Evolutionary conservation across 2,329 filamentous ascomycete genomes (phyloP), one percentile per base, ranked within the genome.

Genomic region (Phoma sp.): DNA sequence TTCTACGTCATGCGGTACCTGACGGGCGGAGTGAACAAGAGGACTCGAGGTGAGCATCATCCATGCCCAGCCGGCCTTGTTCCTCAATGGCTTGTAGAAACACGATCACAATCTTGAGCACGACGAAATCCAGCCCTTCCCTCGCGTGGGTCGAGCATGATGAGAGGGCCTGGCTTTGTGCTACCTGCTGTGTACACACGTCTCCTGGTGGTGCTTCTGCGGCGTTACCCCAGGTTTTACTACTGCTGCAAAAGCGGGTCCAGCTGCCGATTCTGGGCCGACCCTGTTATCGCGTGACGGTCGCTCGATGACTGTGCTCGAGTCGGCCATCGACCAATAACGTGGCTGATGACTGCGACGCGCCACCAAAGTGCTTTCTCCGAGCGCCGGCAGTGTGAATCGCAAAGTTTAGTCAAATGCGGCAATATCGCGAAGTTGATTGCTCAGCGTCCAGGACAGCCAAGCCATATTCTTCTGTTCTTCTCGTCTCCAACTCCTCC

Each of bases 161-260:
- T 36, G 39, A 51, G 38, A 39, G 43, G 33, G 37, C 22, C 27
- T 25, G 25, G 32, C 43, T 25, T 25, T 35, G 6, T 48, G 43
- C 27, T 33, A 17, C 33, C 31, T 15, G 17, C 17, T 17, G 17
- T 17, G 17, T 17, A 21, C 52, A 15, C 36, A 22, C 31, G 39
- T 43, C 22, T 39, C 33, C 33, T 43, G 35, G 21, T 52, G 54
- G 48, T 52, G 41, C 41, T 51, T 52, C 39, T 40, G 35, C 44
- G 47, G 53, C 44, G 48, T 47, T 57, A 52, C 54, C 54, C 54
- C 54, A 52, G 54, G 36, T 57, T 57, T 49, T 44, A 39, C 46
- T 51, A 55, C 52, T 46, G 52, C 52, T 35, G 43, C 40, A 45
- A 25, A 40, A 44, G 52, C 49, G 52, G 52, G 41, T 32, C 52